Conservation (phyloP, 352 stramenopile genomes). For the Pythium biforme region DNA sequence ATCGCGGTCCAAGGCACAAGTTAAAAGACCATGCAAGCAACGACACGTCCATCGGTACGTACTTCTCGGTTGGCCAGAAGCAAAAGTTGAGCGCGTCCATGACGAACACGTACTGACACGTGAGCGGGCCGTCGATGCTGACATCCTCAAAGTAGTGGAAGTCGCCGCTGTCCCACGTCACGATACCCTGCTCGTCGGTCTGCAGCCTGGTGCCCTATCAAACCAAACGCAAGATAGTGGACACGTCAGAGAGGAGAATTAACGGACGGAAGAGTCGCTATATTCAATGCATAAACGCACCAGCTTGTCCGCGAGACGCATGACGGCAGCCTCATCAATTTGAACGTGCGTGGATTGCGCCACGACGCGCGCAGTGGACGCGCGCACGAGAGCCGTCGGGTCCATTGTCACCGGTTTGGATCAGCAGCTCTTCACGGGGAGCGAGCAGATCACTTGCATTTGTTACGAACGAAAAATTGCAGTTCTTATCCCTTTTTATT, state of each 20-base stretch:
- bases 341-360: conserved; percentile 35
- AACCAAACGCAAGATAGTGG: no score
- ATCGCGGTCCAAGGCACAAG: background rate
- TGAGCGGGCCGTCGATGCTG: conserved; percentile 58
- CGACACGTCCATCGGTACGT: conserved; percentile 8
- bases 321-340: conserved; percentile 35
- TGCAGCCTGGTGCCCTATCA: conserved; percentile 36
- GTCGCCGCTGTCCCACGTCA: conserved; percentile 76
- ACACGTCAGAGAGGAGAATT: no score
- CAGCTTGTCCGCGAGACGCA: conserved; percentile 41
- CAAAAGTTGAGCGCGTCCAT: conserved; percentile 91
- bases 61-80: conserved; percentile 85
- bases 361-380: conserved; percentile 51
- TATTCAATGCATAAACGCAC: conserved; percentile 23
- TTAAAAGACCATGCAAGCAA: background rate
- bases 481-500: background rate
- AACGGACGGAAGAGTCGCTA: no score
- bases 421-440: background rate
- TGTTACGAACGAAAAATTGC: background rate
- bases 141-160: conserved; percentile 86
- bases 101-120: conserved; percentile 87
- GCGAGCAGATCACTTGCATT: background rate
- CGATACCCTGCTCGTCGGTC: conserved; percentile 37
- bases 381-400: conserved; percentile 47
- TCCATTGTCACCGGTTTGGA: conserved; percentile 37